Evolutionary conservation across 2,329 filamentous ascomycete species (phyloP), one percentile per base, ranked within the genome.

Genomic region (Zasmidium cellare): DNA sequence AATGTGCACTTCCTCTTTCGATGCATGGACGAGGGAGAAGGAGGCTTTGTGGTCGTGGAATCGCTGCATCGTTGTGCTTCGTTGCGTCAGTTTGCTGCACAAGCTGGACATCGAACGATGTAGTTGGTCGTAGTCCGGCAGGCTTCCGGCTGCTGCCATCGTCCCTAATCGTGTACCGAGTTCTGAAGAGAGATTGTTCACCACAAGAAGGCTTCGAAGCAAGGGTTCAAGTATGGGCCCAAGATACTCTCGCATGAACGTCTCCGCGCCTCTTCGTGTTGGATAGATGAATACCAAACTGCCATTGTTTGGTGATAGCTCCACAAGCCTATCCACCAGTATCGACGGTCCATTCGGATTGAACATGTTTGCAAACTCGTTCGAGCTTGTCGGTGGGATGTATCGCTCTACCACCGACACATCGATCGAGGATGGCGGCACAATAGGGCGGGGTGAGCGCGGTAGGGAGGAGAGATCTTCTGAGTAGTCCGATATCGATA

Each of bases 271-370:
- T 2, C 75, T 74, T 62, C 74, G 77, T 2, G 85, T 87, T 0
- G 85, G 85, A 64, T 87, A 87, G 46, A 87, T 79, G 68, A 88
- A 84, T 5, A 87, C 70, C 11, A 87, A 72, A n/a, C 77, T 79
- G 46, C 85, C 85, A 23, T 80, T 78, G 35, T 82, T 70, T 0
- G 80, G 75, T 0, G 84, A 85, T 0, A 88, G 76, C 66, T 88
- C 85, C 23, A 79, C 75, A 20, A 88, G 73, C 20, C 85, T 82
- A 67, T 88, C 85, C 44, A 84, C 79, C 1, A 88, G 75, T 50
- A 85, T 76, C 0, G 85, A 87, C 2, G 79, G 80, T 3, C 82
- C 80, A 46, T 75, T 77, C 2, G 78, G 72, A 16, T 75, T 77
- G 69, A 87, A 87, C 66, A 87, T 79, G 61, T 85, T 80, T 28